Base-by-base conservation (phyloP, 2,329 filamentous ascomycete genomes). In the Camillea tinctor region DNA sequence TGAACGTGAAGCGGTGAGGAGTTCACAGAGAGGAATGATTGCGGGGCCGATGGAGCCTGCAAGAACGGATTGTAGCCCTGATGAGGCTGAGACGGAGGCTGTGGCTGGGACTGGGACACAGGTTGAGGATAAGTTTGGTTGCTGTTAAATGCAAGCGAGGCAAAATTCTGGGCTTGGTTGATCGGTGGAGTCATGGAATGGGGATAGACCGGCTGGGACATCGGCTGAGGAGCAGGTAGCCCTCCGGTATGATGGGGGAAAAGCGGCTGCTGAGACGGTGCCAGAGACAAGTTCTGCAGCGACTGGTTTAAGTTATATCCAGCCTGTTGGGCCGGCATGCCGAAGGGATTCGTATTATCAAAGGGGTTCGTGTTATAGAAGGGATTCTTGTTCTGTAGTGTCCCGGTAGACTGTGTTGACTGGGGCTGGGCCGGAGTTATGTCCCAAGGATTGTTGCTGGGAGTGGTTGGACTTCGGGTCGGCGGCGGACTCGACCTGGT, bases 221-320 rank as follows among this genome's bases (percentile, higher is more conserved):
- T 64, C 36, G 78, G 70, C 65, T 79, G 80, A 17, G 74, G 74
- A 63, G 74, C 76, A 61, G 75, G 76, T 65, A 82, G 64, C 21
- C 86, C 90, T 57, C 90, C 90, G 1, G 91, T 93, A 57, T 88
- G 87, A 69, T 93, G 87, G 7, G 91, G 89, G 72, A 93, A 93
- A 26, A 93, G 79, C 44, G 85, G 85, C 66, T 87, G 86, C 49
- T 75, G 77, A 62, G 54, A 74, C 11, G 75, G 74, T 22, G 85
- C 86, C 1, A 96, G 77, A 44, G 91, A 87, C 75, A 97, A 82
- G 63, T 85, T 87, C 71, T 93, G 88, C 69, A 97, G 90, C 1
- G 90, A 86, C 67, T 90, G 85, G 64, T 87, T 86, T 19, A 93
- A 74, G 11, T 72, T 72, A 30, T 72, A 72, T 24, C 75, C 77